These are phyloP conservation scores for Phyllostachys edulis DNA, from an alignment of 176 grass and related monocot genomes.

Conservation along the genomic window DNA sequence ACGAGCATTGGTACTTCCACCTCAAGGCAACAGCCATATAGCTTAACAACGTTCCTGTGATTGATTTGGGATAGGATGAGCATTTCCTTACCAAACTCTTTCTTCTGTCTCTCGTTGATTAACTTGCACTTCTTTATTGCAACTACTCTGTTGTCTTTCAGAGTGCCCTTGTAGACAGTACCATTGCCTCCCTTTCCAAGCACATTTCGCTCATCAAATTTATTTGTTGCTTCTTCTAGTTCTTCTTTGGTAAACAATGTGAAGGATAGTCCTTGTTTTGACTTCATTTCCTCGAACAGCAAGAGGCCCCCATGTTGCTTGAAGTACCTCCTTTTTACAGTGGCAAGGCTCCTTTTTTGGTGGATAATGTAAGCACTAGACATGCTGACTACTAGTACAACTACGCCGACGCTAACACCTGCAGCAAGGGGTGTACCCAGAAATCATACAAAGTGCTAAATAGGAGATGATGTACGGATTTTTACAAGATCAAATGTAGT, in stretches of 20 bases:
- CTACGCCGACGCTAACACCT: constrained; percentile 42
- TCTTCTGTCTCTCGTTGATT: constrained; percentile 58
- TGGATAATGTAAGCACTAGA: constrained; percentile 41
- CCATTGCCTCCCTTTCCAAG: constrained; percentile 70
- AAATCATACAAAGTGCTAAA: too few species aligned
- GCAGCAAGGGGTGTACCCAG: background rate
- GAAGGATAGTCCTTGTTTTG: constrained; percentile 57
- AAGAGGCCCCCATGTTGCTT: constrained; percentile 62
- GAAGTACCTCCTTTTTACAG: constrained; percentile 52
- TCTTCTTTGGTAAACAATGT: constrained; percentile 62
- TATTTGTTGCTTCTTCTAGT: constrained; percentile 52
- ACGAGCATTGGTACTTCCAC: constrained; percentile 60
- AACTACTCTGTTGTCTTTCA: constrained; percentile 32
- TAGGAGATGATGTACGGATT: background rate
- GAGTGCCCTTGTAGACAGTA: constrained; percentile 63
- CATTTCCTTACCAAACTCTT: constrained; percentile 79
- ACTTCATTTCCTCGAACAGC: constrained; percentile 61
- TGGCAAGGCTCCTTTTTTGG: constrained; percentile 43
- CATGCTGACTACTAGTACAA: constrained; percentile 30
- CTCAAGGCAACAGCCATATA: constrained; percentile 59
- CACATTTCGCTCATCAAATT: constrained; percentile 53
- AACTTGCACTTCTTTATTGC: constrained; percentile 59
- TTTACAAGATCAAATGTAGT: background rate
- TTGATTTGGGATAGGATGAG: constrained; percentile 74
- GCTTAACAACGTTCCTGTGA: constrained; percentile 54